These are phyloP conservation scores for Neofusicoccum kwambonambiense DNA, from an alignment of 2,329 filamentous ascomycete genomes.

Conservation along the genomic window DNA sequence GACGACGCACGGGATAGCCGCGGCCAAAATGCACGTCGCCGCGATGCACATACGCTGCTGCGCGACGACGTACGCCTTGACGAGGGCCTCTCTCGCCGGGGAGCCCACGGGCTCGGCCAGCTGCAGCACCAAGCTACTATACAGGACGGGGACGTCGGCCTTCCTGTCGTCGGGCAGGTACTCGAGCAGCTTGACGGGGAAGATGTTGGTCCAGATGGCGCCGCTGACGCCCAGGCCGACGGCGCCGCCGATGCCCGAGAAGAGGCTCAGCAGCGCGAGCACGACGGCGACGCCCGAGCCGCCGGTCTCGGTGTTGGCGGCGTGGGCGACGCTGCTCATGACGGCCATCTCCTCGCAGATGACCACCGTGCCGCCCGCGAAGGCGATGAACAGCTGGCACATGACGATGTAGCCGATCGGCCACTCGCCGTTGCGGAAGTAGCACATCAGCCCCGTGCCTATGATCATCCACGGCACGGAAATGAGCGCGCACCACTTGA, in stretches of 20 bases:
- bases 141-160: conserved; percentile 35
- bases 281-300: conserved; percentile 57
- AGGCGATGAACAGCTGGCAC: conserved; percentile 33
- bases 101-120: conserved; percentile 51
- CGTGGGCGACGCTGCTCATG: conserved; percentile 39
- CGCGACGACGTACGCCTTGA: conserved; percentile 28
- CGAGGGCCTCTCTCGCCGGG: conserved; percentile 42
- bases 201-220: conserved; percentile 61
- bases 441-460: conserved; percentile 32
- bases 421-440: conserved; percentile 29
- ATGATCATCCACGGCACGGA: conserved; percentile 29
- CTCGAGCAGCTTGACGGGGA: conserved; percentile 49
- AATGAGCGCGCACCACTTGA: conserved; percentile 22
- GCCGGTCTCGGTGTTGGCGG: conserved; percentile 26
- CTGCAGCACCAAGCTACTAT: conserved; percentile 54
- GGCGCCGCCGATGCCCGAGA: conserved; percentile 52
- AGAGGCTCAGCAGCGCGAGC: conserved; percentile 61
- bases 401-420: conserved; percentile 32
- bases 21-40: conserved; percentile 29
- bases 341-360: conserved; percentile 21
- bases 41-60: conserved; percentile 47
- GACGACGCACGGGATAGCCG: conserved; percentile 28
- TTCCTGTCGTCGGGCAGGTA: conserved; percentile 34
- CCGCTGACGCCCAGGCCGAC: conserved; percentile 51
- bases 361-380: conserved; percentile 31